Percentiles rank a stretch among this genome's conserved stretches.
phyloP scores from a whole-genome alignment of 495 filamentous ascomycete species.

The Xylaria flabelliformis region DNA sequence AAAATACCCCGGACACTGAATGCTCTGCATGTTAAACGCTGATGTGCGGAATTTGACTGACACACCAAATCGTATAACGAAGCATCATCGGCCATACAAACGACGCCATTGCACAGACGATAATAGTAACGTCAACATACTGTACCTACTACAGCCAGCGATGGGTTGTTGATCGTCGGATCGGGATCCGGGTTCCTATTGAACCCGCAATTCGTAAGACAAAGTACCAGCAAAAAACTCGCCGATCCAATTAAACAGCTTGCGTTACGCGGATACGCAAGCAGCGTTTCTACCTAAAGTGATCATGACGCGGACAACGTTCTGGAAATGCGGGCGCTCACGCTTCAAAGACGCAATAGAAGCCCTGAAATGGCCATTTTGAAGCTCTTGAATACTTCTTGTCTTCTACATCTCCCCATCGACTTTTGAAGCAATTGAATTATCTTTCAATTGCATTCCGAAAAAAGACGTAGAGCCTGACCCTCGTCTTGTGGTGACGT shows the following conservation, averaged over 20 bases:
- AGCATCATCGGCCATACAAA: background rate
- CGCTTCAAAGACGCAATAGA: background rate
- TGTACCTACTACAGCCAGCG: background rate
- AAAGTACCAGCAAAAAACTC: background rate
- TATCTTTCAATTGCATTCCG: background rate
- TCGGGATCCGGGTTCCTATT: background rate
- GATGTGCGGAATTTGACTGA: background rate
- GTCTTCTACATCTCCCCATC: background rate
- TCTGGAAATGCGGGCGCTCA: background rate
- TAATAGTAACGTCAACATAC: background rate
- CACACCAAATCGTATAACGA: background rate
- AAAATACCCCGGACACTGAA: background rate
- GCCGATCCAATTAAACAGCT: constrained; percentile 1
- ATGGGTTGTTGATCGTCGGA: background rate
- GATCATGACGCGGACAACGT: constrained; percentile 7
- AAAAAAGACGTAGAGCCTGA: background rate
- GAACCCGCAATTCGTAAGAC: background rate
- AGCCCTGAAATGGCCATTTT: background rate
- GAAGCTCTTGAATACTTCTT: background rate
- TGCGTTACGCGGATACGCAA: constrained; percentile 2
- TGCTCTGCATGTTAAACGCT: background rate
- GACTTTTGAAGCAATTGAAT: background rate
- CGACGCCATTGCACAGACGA: background rate
- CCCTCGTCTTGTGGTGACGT: constrained; percentile 11
- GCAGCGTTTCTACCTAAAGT: constrained; percentile 1